These are phyloP conservation scores for Crithidia brevicula DNA, from an alignment of 208 protist species.

Conservation along the genomic window DNA sequence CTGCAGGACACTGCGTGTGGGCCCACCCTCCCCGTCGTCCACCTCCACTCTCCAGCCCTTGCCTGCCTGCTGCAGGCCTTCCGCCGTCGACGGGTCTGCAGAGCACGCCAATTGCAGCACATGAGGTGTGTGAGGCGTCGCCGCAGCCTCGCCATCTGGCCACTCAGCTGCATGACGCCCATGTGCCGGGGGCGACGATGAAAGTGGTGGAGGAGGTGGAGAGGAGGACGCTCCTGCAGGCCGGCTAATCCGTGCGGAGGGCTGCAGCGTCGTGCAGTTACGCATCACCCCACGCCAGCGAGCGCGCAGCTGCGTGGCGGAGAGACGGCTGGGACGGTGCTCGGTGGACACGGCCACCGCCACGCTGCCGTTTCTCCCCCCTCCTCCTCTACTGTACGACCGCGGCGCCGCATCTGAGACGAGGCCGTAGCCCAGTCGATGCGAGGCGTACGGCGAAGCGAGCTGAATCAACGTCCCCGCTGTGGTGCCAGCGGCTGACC, in stretches of 20 bases:
- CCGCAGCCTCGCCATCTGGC: background rate
- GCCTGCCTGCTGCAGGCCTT: no score
- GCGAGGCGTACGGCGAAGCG: background rate
- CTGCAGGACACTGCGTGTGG: background rate
- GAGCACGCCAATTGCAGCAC: background rate
- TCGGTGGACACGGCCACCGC: background rate
- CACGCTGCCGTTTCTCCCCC: background rate
- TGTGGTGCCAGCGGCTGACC: conserved; percentile 22
- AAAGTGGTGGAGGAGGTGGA: background rate
- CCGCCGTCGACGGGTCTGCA: background rate
- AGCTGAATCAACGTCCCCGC: conserved; percentile 18
- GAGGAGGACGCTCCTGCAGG: background rate
- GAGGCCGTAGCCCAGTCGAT: background rate
- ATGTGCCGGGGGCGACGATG: background rate
- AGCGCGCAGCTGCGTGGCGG: conserved; percentile 23
- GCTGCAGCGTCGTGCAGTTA: conserved; percentile 18
- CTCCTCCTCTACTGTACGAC: no score
- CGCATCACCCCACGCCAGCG: conserved; percentile 29
- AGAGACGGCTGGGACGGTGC: conserved; percentile 14
- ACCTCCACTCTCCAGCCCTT: background rate
- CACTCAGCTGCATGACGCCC: background rate
- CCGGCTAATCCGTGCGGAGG: background rate
- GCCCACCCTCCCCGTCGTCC: background rate
- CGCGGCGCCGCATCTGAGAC: no score
- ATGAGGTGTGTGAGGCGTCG: background rate